Conservation (phyloP, 2,329 filamentous ascomycete species). For the Mollisia scopiformis region DNA sequence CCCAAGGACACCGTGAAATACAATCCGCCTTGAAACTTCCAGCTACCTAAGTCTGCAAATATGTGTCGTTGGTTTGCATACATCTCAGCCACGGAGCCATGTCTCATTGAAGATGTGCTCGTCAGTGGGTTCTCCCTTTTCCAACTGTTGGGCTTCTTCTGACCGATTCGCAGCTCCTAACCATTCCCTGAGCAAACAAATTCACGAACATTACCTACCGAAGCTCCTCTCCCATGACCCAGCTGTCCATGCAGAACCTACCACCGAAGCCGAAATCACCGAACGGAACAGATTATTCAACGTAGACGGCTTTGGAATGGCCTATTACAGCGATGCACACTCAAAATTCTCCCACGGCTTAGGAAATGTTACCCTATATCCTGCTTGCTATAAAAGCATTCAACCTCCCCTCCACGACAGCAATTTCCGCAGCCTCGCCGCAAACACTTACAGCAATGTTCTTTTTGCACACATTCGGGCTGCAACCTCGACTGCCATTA, state of each 20-base stretch:
- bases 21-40: no score
- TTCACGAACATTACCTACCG: slow-evolving; percentile 56
- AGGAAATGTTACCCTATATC: slow-evolving; percentile 41
- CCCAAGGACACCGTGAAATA: no score
- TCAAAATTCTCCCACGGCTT: slow-evolving; percentile 34
- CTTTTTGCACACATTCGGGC: slow-evolving; percentile 57
- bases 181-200: slow-evolving; percentile 48
- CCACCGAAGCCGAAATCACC: slow-evolving; percentile 46
- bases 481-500: slow-evolving; percentile 48
- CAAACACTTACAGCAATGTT: slow-evolving; percentile 52
- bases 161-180: slow-evolving; percentile 32
- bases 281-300: slow-evolving; percentile 56
- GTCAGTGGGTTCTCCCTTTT: slow-evolving; percentile 39
- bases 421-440: slow-evolving; percentile 55
- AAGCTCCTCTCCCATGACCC: slow-evolving; percentile 49
- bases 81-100: slow-evolving; percentile 53
- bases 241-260: slow-evolving; percentile 36
- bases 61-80: slow-evolving; percentile 61
- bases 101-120: slow-evolving; percentile 57
- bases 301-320: slow-evolving; percentile 57
- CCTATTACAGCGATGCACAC: slow-evolving; percentile 53
- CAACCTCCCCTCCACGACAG: slow-evolving; percentile 54
- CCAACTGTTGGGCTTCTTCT: background rate
- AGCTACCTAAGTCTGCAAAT: slow-evolving; percentile 12
- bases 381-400: slow-evolving; percentile 54